Conservation (phyloP, 1,284 basidiomycete species). For the Trametes polyzona region DNA sequence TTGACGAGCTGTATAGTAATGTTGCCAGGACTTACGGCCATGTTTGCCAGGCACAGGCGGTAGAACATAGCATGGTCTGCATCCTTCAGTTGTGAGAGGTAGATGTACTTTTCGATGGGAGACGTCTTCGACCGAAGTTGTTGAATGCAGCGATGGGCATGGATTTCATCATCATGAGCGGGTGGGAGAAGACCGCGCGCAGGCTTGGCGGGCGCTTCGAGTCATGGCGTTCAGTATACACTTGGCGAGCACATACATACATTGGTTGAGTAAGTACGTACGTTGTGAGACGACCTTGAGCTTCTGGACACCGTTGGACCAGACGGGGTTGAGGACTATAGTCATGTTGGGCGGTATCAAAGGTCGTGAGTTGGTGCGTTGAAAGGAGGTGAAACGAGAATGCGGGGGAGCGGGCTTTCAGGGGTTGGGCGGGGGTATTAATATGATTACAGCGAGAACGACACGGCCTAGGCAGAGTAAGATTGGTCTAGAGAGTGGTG, state of each 20-base stretch:
- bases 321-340: conserved; percentile 69
- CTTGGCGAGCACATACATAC: conserved; percentile 6
- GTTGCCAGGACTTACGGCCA: conserved; percentile 46
- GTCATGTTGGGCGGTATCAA: conserved; percentile 50
- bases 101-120: conserved; percentile 82
- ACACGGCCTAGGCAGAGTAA: not conserved
- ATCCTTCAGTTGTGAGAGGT: conserved; percentile 74
- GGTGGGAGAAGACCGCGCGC: conserved; percentile 69
- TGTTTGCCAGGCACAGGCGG: conserved; percentile 65
- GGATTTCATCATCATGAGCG: conserved; percentile 55
- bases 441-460: conserved; percentile 13
- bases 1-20: not conserved
- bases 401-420: conserved; percentile 10
- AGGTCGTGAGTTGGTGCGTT: conserved; percentile 1
- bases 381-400: not conserved
- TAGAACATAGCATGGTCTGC: conserved; percentile 79
- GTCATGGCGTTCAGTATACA: conserved; percentile 42
- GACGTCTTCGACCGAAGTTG: conserved; percentile 79
- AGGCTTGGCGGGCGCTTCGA: conserved; percentile 37
- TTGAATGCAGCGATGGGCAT: conserved; percentile 61
- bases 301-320: conserved; percentile 68
- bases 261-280: conserved; percentile 39
- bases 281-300: conserved; percentile 63
- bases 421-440: conserved; percentile 20
- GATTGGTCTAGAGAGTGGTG: conserved; percentile 14